Evolutionary conservation across 768 basidiomycete species (phyloP), one percentile per base, ranked within the genome.

Genomic region (Thelephora aurantiotincta): DNA sequence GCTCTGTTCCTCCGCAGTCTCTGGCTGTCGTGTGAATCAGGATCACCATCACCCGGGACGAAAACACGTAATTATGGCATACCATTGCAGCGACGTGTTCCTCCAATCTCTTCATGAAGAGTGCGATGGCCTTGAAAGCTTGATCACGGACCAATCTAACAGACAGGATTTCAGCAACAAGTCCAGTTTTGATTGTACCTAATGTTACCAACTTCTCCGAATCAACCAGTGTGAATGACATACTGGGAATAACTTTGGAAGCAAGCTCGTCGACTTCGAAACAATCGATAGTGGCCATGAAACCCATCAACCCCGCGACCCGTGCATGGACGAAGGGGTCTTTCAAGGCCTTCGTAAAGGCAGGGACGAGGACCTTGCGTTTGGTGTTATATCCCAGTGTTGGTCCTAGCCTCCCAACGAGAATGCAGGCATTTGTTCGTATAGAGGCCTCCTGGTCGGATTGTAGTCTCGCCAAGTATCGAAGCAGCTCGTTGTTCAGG

Each of bases 341-440:
- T 59, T 90, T 91, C 35, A 97, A 60, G 2, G 89, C 86, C 41
- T 90, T 74, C 3, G 83, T 74, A 62, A 98, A 97, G 3, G 96
- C 96, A 3, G 93, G 91, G 1, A 97, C 88, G 5, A 99, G 77
- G n/a, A 99, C 91, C 58, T 98, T 98, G 54, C 82, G 78, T 60
- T 92, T 90, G 2, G 94, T 96, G 56, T 90, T 82, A 49, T 83
- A 77, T 1, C 87, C 86, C 1, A 99, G 67, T 2, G 77, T 73
- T 0, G 89, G 88, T 0, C 87, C 92, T 5, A 99, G 71, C 6
- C 94, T 77, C 14, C 93, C 94, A 48, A 99, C 78, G 3, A 98
- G 76, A 54, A 99, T 97, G 57, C 91, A 94, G 0, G 96, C 96
- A 57, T 98, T 98, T 13, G 96, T 98, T 42, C 96, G 77, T 55